These are phyloP conservation scores for Wickerhamomyces queroliae DNA, from an alignment of 805 yeast species.

Conservation along the genomic window DNA sequence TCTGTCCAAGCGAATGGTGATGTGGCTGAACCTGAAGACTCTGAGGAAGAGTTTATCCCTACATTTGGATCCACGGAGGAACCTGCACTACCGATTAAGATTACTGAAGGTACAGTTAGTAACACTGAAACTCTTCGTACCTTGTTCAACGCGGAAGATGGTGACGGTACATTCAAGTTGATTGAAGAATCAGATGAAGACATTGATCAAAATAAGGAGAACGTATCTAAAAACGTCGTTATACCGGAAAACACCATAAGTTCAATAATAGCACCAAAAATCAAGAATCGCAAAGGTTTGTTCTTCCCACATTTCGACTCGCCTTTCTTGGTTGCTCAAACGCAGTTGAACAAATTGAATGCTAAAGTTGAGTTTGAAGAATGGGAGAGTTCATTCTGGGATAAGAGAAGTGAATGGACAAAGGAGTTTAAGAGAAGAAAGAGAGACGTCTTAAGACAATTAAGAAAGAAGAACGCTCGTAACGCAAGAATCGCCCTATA, in stretches of 20 bases:
- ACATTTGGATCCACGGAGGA: slow-evolving; percentile 34
- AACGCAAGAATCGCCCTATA: background rate
- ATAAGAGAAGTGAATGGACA: slow-evolving; percentile 73
- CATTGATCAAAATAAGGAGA: slow-evolving; percentile 31
- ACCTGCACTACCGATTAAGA: background rate
- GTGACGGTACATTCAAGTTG: slow-evolving; percentile 33
- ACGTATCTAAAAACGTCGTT: slow-evolving; percentile 19
- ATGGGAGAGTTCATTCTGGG: slow-evolving; percentile 80
- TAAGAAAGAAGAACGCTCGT: slow-evolving; percentile 36
- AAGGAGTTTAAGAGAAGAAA: slow-evolving; percentile 68
- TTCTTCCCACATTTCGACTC: slow-evolving; percentile 84
- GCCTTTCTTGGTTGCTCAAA: slow-evolving; percentile 81
- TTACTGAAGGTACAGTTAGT: slow-evolving; percentile 26
- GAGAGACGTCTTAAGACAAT: slow-evolving; percentile 63
- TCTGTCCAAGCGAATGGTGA: too few species aligned
- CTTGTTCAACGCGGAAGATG: slow-evolving; percentile 44
- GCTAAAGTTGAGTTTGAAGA: slow-evolving; percentile 29
- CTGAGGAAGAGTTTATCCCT: slow-evolving; percentile 43
- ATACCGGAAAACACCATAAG: slow-evolving; percentile 16
- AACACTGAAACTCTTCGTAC: slow-evolving; percentile 60
- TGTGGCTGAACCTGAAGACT: slow-evolving; percentile 22
- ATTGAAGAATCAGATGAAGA: slow-evolving; percentile 42
- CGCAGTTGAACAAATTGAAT: slow-evolving; percentile 59
- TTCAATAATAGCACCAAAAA: slow-evolving; percentile 18
- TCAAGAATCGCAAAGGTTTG: slow-evolving; percentile 40